Conservation (phyloP, 177 flowering plant species). For the Vitis hybrid region DNA sequence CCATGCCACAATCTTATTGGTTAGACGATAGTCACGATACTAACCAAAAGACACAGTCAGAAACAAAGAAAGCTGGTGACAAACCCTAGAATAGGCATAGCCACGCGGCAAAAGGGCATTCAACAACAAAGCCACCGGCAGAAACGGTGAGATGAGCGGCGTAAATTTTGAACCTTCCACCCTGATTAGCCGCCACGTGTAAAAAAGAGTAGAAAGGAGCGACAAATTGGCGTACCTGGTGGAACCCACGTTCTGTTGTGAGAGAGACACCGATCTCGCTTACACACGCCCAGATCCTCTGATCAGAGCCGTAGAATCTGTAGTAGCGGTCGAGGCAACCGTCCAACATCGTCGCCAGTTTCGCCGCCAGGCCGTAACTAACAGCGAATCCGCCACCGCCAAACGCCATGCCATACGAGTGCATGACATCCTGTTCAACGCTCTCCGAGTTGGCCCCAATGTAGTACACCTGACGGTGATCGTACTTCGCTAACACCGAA, state of each 20-base stretch:
- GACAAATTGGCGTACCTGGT: conserved; percentile 48
- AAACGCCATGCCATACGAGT: conserved; percentile 59
- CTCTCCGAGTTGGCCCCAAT: conserved; percentile 65
- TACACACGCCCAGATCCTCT: conserved; percentile 54
- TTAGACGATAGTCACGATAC: too few relatives aligned
- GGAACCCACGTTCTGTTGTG: conserved; percentile 52
- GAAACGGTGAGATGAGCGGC: too few relatives aligned
- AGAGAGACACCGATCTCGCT: conserved; percentile 58
- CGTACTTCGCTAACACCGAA: conserved; percentile 46
- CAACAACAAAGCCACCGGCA: too few relatives aligned
- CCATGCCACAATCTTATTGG: too few relatives aligned
- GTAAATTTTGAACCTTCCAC: too few relatives aligned
- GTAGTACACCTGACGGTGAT: conserved; percentile 53
- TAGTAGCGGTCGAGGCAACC: conserved; percentile 51
- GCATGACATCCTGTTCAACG: conserved; percentile 56
- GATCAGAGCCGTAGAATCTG: conserved; percentile 64
- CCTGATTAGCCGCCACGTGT: background rate
- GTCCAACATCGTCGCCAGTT: conserved; percentile 36
- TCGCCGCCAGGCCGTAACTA: conserved; percentile 52
- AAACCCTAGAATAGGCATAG: too few relatives aligned
- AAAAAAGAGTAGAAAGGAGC: background rate
- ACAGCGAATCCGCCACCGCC: conserved; percentile 77
- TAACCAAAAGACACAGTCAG: too few relatives aligned
- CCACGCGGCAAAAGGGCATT: too few relatives aligned
- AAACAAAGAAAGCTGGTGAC: too few relatives aligned